These are phyloP conservation scores for Fibroporia radiculosa DNA, from an alignment of 768 basidiomycete genomes.

Conservation along the genomic window DNA sequence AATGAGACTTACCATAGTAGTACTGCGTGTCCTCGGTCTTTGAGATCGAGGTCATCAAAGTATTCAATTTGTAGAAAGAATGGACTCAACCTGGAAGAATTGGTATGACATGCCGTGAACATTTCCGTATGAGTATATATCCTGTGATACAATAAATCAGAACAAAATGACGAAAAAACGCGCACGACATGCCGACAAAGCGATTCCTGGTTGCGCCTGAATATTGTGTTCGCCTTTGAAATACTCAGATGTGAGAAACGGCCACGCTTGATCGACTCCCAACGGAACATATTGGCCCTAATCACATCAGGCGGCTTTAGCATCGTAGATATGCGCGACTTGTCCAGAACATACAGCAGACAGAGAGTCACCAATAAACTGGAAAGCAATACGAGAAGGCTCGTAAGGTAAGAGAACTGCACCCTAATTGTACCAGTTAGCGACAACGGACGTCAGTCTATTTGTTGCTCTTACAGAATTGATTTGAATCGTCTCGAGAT, in stretches of 20 bases:
- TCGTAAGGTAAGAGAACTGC: slow-evolving; percentile 38
- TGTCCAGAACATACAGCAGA: too few relatives aligned
- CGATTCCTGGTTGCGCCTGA: slow-evolving; percentile 47
- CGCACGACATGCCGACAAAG: too few relatives aligned
- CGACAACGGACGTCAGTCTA: background rate
- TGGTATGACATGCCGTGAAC: slow-evolving; percentile 44
- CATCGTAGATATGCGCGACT: background rate
- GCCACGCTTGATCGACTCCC: slow-evolving; percentile 53
- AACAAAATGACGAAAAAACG: too few relatives aligned
- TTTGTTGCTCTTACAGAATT: slow-evolving; percentile 28
- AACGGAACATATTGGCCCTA: slow-evolving; percentile 46
- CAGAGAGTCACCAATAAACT: slow-evolving; percentile 53
- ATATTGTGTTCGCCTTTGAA: slow-evolving; percentile 47
- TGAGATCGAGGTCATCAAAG: too few relatives aligned
- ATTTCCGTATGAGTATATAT: slow-evolving; percentile 44
- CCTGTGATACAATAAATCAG: too few relatives aligned
- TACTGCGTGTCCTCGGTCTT: slow-evolving; percentile 54
- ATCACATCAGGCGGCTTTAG: too few relatives aligned
- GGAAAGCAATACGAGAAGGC: slow-evolving; percentile 38
- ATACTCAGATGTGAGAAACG: slow-evolving; percentile 40
- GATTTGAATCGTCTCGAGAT: slow-evolving; percentile 38
- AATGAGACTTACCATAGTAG: too few relatives aligned
- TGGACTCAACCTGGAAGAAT: slow-evolving; percentile 41
- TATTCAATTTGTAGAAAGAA: slow-evolving; percentile 20
- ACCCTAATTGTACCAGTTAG: slow-evolving; percentile 26